Evolutionary conservation across 208 protist species (phyloP), one percentile per base, ranked within the genome.

Genomic region (Crithidia mellificae): DNA sequence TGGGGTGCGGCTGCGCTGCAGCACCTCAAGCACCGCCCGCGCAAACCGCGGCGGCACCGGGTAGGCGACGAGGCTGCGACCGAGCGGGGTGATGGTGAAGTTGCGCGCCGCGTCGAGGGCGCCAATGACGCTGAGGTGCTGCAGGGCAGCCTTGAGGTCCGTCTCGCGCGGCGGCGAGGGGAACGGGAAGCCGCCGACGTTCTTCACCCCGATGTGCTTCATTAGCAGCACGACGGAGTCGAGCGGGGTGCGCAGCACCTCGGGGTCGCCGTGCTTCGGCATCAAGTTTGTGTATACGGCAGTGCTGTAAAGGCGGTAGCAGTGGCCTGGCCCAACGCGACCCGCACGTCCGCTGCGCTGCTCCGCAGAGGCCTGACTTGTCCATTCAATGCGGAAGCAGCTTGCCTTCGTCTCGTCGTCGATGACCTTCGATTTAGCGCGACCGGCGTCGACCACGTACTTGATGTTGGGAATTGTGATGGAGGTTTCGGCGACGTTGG

Each of bases 401-500:
- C 98, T 98, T 72, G 99, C 98, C 39, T 97, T 94, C 3, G 97
- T 97, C 65, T 95, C 92, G 9, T 96, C 68, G 77, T 99, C 98
- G 76, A 98, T 97, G 27, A 84, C 79, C 76, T 99, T 99, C 46
- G 95, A 93, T 78, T 99, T 99, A 32, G 92, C 93, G 41, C 98
- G 93, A 17, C 98, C 98, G 24, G 97, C 87, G 77, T 99, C 98
- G 12, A 99, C 97, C 29, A 99, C 98, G 84, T 99, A 99, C 46
- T 85, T 77, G 68, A 99, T 98, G 63, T 97, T 96, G 20, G 98
- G 98, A 61, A 99, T 99, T 1, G 99, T 99, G 24, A 99, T 84
- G 53, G 98, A 99, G 5, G 99, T 99, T 81, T 99, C 99, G n/a
- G 99, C 99, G 1, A 99, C 93, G 84, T 99, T 99, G 34, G 99